These are phyloP conservation scores for Saksenaea oblongispora DNA, from an alignment of 371 early-diverging fungal species.

Conservation along the genomic window DNA sequence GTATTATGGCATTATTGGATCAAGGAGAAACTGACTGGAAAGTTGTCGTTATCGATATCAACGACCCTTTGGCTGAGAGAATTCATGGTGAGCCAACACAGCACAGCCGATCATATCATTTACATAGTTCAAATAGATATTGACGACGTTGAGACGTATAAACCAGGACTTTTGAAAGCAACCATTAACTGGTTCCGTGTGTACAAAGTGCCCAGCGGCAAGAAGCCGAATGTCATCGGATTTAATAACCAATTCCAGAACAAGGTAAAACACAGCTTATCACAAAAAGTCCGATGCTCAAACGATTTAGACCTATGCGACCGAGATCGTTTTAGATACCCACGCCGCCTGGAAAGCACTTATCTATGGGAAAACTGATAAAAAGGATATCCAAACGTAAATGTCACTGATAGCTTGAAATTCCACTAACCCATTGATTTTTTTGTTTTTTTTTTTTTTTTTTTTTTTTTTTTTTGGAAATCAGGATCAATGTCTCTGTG, in stretches of 20 bases:
- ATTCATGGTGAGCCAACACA: conserved; percentile 51
- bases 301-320: conserved; percentile 74
- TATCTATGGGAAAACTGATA: conserved; percentile 65
- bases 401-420: conserved; percentile 9
- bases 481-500: conserved; percentile 59
- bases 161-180: conserved; percentile 83
- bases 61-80: conserved; percentile 79
- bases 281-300: background rate
- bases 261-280: conserved; percentile 41
- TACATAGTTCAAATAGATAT: conserved; percentile 52
- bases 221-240: conserved; percentile 87
- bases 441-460: no score
- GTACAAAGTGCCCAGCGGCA: conserved; percentile 94
- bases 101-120: background rate
- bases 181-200: conserved; percentile 87
- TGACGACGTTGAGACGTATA: conserved; percentile 83
- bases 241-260: conserved; percentile 87
- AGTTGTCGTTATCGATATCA: conserved; percentile 83
- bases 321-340: conserved; percentile 83
- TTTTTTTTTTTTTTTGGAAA: conserved; percentile 28
- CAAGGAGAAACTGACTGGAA: conserved; percentile 97
- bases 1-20: conserved; percentile 87
- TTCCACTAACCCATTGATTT: no score
- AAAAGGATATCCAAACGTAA: conserved; percentile 63
- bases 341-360: conserved; percentile 92